Base-by-base conservation (phyloP, 1,139 yeast species). In the Lizanozyma gosingica region DNA sequence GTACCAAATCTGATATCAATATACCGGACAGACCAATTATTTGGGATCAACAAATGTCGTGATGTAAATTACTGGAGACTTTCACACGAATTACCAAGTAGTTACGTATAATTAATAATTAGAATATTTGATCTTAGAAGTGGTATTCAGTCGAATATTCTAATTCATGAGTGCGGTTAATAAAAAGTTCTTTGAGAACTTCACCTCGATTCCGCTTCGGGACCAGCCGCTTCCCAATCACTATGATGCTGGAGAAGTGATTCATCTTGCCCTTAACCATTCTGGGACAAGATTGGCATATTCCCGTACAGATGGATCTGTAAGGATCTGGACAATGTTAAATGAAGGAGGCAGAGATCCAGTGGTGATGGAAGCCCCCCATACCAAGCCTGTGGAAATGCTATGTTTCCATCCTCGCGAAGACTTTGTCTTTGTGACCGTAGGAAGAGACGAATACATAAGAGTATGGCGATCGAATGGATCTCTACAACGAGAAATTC, bases 371-470 rank as follows among this genome's bases (percentile, higher is more conserved):
- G 73, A 65, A 17, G 59, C 61, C 33, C 65, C 78, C 1, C 80
- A 75, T 45, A 62, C 59, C 2, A 63, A 62, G 43, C 60, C 76
- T 2, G 75, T 78, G 2, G 74, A 72, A 37, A 55, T 71, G 14
- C 48, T 83, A 2, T 56, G 76, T 1, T 84, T 92, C 88, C 70
- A 78, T 43, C 84, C 88, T 0, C 53, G 53, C 14, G 65, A 71
- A 37, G 76, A 74, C 17, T 64, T 62, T 36, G 59, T 71, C 18
- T 64, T 84, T 45, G 84, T 78, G 1, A 70, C 84, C 2, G 82
- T 76, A 14, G 80, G 82, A 1, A 60, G 73, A 40, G 85, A 80
- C 47, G 57, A 60, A n/a, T 55, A 55, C 36, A 56, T 83, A 27
- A 73, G 70, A 47, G 52, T 79, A 8, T 83, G 92, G 92, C 73